These are phyloP conservation scores for Scedosporium minutisporum DNA, from an alignment of 2,329 filamentous ascomycete species.

Conservation along the genomic window DNA sequence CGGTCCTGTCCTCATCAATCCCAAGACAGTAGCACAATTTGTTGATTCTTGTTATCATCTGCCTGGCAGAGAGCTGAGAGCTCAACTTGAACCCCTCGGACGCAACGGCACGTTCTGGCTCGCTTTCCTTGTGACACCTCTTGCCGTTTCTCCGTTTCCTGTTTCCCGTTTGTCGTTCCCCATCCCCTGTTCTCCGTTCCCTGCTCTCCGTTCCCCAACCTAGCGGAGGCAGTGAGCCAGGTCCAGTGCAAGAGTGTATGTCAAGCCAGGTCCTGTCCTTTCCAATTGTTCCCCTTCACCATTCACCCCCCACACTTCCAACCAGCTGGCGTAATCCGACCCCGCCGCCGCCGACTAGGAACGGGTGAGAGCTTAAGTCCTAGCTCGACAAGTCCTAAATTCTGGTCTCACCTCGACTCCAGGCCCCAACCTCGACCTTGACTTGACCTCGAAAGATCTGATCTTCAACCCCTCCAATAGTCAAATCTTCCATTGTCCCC, in stretches of 20 bases:
- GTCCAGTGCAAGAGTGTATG: too few relatives aligned
- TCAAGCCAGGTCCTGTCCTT: too few relatives aligned
- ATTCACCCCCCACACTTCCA: not conserved
- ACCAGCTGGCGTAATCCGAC: not conserved
- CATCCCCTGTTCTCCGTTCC: not conserved
- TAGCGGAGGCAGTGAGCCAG: not conserved
- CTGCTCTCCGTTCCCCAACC: not conserved
- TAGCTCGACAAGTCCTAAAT: conserved; percentile 2
- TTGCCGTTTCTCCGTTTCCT: not conserved
- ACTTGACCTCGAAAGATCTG: not conserved
- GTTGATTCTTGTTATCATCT: too few relatives aligned
- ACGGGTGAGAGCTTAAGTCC: not conserved
- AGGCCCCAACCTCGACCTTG: not conserved
- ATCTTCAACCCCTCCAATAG: not conserved
- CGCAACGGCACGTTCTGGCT: not conserved
- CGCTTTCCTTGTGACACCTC: not conserved
- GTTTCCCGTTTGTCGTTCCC: not conserved
- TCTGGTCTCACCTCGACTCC: not conserved
- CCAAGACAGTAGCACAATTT: too few relatives aligned
- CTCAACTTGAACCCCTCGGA: not conserved
- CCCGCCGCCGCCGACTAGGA: not conserved
- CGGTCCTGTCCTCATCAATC: not conserved
- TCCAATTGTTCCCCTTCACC: not conserved
- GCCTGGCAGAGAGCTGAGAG: too few relatives aligned
- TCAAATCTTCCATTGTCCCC: not conserved